Evolutionary conservation across 75 land plant genomes (phyloP), one percentile per base, ranked within the genome.

Genomic region (Picea glauca): DNA sequence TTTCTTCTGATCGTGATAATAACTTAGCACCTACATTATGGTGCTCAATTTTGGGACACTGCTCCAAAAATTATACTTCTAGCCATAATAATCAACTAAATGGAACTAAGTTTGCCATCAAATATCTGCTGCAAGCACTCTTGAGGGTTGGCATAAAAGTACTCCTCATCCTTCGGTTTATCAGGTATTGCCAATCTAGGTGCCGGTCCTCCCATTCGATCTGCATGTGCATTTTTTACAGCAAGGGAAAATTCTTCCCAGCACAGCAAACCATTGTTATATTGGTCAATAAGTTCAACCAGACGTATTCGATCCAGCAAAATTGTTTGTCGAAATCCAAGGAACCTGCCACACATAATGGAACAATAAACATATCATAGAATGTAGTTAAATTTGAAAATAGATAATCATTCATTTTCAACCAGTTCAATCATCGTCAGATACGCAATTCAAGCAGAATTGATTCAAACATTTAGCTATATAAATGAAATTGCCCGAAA

Each of bases 161-260:
- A 93, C 66, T 96, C 99, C 72, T 96, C 98, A 61, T 93, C 94
- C 64, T 95, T 95, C 0, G 96, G 98, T 77, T 83, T 79, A 77
- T 91, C 94, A 43, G 92, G 87, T 35, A 90, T 86, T 17, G 83
- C 91, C 6, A 68, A 18, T 65, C 96, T 81, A 56, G 14, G 74
- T 31, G 54, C 64, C 0, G 94, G 94, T 43, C 62, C 78, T 21
- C 96, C 98, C 82, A 85, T 90, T 17, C 88, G 80, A 54, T 83
- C 62, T 20, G 80, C 80, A 78, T 95, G 96, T 57, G 74, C 74
- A 72, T 87, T 84, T 84, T 88, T 88, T 11, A 93, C 85, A 35
- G 84, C 62, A 0, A 78, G 58, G 13, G 98, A 84, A 63, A 95
- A 95, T 26, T 91, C 87, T 58, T 86, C 87, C 98, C 96, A 93